A percentile compares a stretch with the other conserved stretches of the same genome.
These are phyloP conservation scores for Davidsoniella neocaledoniae DNA, from an alignment of 2,329 filamentous ascomycete genomes.

Conservation along the genomic window DNA sequence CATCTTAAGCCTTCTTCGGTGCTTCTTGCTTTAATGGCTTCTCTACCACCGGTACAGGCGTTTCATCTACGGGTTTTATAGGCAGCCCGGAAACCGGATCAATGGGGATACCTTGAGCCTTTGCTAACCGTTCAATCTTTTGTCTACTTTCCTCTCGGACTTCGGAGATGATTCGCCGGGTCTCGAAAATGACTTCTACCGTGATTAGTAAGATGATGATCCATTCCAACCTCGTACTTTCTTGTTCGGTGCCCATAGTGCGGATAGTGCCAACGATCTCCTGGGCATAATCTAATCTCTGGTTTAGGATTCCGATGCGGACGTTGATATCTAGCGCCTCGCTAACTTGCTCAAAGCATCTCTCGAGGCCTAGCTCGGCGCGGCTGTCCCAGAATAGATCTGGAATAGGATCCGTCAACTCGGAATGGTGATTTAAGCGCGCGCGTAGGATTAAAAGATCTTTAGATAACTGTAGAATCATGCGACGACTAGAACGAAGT, in stretches of 20 bases:
- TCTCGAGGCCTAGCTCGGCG: constrained; percentile 77
- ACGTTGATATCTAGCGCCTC: constrained; percentile 80
- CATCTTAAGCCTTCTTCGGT: not conserved
- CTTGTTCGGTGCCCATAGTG: constrained; percentile 78
- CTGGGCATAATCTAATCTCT: constrained; percentile 95
- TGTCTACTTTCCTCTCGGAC: constrained; percentile 24
- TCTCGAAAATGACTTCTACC: constrained; percentile 79
- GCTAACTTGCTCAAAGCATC: constrained; percentile 89
- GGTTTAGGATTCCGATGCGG: constrained; percentile 78
- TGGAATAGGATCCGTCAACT: constrained; percentile 84
- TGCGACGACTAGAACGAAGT: constrained; percentile 37
- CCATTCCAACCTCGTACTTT: constrained; percentile 77
- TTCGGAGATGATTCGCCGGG: constrained; percentile 56
- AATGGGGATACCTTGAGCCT: constrained; percentile 8
- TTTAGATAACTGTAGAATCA: constrained; percentile 85
- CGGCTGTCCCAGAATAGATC: constrained; percentile 94
- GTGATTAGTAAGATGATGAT: constrained; percentile 90
- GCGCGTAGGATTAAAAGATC: constrained; percentile 79
- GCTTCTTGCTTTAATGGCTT: not conserved
- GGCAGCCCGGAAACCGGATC: constrained; percentile 9
- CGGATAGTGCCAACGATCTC: constrained; percentile 83
- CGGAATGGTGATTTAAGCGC: constrained; percentile 90
- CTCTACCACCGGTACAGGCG: no score
- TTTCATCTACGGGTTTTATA: not conserved
- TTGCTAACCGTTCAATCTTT: constrained; percentile 12